These are phyloP conservation scores for Blastocystis hominis DNA, from an alignment of 352 stramenopile species.

Conservation along the genomic window DNA sequence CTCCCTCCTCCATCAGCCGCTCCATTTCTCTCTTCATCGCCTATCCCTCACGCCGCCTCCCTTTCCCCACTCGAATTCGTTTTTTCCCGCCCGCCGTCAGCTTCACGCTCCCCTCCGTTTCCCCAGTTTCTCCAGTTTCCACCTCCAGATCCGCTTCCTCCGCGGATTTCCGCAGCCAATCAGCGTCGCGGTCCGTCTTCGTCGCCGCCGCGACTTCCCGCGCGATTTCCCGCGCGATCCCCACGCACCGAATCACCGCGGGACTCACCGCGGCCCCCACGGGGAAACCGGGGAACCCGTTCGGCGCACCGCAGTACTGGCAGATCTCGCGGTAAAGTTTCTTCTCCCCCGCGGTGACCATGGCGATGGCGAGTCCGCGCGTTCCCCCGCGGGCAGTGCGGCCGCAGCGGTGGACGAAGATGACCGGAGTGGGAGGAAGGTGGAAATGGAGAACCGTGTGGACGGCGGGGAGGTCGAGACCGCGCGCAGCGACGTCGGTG, in stretches of 20 bases:
- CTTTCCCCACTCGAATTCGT: constrained; percentile 1
- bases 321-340: constrained; percentile 1
- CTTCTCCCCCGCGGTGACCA: constrained; percentile 40
- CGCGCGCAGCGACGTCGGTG: constrained; percentile 77
- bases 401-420: constrained; percentile 96
- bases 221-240: neutral
- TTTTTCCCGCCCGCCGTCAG: constrained; percentile 32
- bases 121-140: neutral
- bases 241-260: constrained; percentile 1
- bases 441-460: constrained; percentile 98
- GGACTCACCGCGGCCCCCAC: neutral
- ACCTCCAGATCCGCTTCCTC: constrained; percentile 18
- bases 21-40: constrained; percentile 27
- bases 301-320: neutral
- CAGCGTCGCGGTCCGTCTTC: constrained; percentile 14
- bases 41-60: neutral
- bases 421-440: constrained; percentile 89
- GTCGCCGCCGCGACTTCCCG: neutral
- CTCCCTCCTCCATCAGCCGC: neutral
- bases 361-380: neutral
- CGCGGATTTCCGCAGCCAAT: constrained; percentile 35
- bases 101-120: neutral
- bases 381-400: constrained; percentile 85
- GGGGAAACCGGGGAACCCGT: constrained; percentile 20
- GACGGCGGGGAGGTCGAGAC: constrained; percentile 89